Evolutionary conservation across 768 basidiomycete genomes (phyloP).

Genomic region (Leccinum subtestaceum): DNA sequence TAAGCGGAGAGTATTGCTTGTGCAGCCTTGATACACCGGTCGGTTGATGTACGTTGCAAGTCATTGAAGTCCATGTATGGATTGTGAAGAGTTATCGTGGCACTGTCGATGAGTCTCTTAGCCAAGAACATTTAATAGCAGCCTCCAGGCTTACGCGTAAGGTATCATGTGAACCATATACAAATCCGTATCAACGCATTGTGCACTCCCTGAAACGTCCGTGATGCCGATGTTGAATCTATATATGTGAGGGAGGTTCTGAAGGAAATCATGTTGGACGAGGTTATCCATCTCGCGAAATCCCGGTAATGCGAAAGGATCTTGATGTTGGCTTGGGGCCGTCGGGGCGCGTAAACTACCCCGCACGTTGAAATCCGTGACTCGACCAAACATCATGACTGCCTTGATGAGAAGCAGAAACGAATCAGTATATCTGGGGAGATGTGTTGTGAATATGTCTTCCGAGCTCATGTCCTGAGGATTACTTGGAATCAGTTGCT

Average conservation of each 20-base stretch:
- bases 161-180: constrained; percentile 87
- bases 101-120: constrained; percentile 43
- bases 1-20: constrained; percentile 71
- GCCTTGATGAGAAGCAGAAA: constrained; percentile 80
- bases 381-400: constrained; percentile 79
- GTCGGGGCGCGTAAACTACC: constrained; percentile 65
- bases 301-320: constrained; percentile 64
- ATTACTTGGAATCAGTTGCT: constrained; percentile 66
- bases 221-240: constrained; percentile 62
- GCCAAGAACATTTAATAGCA: constrained; percentile 3
- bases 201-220: constrained; percentile 52
- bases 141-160: constrained; percentile 60
- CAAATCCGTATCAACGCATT: constrained; percentile 72
- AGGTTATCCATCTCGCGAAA: constrained; percentile 72
- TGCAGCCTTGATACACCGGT: constrained; percentile 72
- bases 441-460: constrained; percentile 68
- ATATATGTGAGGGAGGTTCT: constrained; percentile 65
- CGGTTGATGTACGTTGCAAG: constrained; percentile 59
- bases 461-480: constrained; percentile 67
- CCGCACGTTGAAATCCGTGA: constrained; percentile 83
- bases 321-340: constrained; percentile 66
- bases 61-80: constrained; percentile 77
- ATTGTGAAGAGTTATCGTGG: constrained; percentile 84
- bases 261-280: constrained; percentile 63
- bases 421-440: constrained; percentile 76